A percentile compares a stretch with the other conserved stretches of the same genome.
phyloP scores from a whole-genome alignment of 129 eudicot species.

The Mikania micrantha region DNA sequence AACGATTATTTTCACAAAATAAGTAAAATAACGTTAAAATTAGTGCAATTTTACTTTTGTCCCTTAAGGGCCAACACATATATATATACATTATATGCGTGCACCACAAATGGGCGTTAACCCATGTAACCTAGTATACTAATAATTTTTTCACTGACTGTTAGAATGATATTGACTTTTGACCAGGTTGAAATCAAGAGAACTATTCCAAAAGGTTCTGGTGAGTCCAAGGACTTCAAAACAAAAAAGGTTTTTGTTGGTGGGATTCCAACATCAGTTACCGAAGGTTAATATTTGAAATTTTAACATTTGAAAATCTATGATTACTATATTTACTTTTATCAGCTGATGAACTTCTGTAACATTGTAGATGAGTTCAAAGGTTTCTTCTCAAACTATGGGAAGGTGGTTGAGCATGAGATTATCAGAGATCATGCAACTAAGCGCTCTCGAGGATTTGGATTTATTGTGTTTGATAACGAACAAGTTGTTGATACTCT shows the following conservation, averaged over 20 bases:
- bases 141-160: too few species aligned
- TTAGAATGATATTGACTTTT: background rate
- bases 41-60: too few species aligned
- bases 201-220: constrained; percentile 90
- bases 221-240: constrained; percentile 78
- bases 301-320: background rate
- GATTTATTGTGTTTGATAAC: constrained; percentile 76
- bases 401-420: constrained; percentile 88
- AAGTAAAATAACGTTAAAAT: too few species aligned
- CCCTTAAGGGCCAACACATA: too few species aligned
- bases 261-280: constrained; percentile 77
- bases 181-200: constrained; percentile 90
- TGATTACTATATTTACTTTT: background rate
- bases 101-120: too few species aligned
- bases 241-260: constrained; percentile 94
- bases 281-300: constrained; percentile 55
- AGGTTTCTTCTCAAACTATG: constrained; percentile 78
- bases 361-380: constrained; percentile 55
- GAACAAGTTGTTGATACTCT: constrained; percentile 79
- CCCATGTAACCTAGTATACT: too few species aligned
- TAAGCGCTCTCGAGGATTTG: constrained; percentile 93
- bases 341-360: background rate
- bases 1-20: too few species aligned
- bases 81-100: too few species aligned
- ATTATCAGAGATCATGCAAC: constrained; percentile 86